Base-by-base conservation (phyloP, 805 yeast genomes). In the Danielozyma ontarioensis region DNA sequence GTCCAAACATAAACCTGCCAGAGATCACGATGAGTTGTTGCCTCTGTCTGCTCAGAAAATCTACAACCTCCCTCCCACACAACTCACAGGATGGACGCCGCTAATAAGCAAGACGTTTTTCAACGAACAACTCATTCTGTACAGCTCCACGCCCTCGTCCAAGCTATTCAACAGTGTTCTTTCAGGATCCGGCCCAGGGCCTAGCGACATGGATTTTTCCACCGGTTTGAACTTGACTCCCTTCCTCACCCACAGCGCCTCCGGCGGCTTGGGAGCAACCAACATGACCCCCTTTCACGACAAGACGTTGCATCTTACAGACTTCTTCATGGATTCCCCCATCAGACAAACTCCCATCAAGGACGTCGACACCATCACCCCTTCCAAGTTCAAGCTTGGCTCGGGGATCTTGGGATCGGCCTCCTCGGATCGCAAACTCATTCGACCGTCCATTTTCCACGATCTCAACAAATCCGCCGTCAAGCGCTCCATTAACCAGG, bases 301-400 rank as follows among this genome's bases (percentile, higher is more conserved):
- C 35, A 64, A 61, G 42, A 53, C 68, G 3, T 48, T 63, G 36
- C 70, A 61, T 36, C 45, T 65, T 27, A 48, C 65, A 5, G 72
- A 66, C 41, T 65, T 66, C 32, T 65, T 64, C 44, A 64, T 63
- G 56, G 72, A 66, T 33, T 55, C 66, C n/a, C 72, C 72, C 12
- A 61, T 64, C 25, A 45, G 56, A 18, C 53, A 53, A 23, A 51
- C 65, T 2, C 68, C 70, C 10, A 37, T 54, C 10, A 62, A 55
- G 34, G 62, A 57, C 28, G 31, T 58, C 26, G 66, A 55, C 31
- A 57, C 68, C 4, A 60, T 64, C 21, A 66, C 72, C 3, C 71
- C 72, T 2, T 60, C 68, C 7, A 56, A 54, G 35, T 66, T 64
- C 34, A 50, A 42, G 25, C 29, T 61, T 5, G 48, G 40, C 11